Evolutionary conservation across 2,329 filamentous ascomycete species (phyloP), one percentile per base, ranked within the genome.

Genomic region (Pyricularia sp.): DNA sequence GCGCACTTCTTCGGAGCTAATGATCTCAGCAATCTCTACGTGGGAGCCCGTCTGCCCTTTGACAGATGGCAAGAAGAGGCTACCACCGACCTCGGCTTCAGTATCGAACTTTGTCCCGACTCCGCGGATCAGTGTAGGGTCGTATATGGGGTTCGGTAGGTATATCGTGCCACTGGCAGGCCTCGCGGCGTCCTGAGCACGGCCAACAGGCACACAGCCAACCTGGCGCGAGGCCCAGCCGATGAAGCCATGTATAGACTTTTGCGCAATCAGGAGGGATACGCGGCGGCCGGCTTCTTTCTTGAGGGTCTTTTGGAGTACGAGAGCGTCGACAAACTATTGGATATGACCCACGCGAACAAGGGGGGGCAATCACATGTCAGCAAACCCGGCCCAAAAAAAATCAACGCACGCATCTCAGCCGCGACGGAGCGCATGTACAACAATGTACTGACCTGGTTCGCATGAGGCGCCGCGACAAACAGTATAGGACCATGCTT

Each of bases 391-490:
- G 23, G 17, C 12, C 20, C 33, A 30, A 2, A 33, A 33, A 23
- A 66, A 50, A 50, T n/a, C 4, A 28, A 17, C 20, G 23, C n/a
- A 25, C 31, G 66, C 33, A 30, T 12, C 25, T 31, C 61, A 28
- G 10, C 55, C 64, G 42, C 14, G 33, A 36, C 14, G 42, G 17
- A n/a, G 42, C 42, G 42, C 42, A 50, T 50, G n/a, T 50, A 50
- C 1, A 17, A 50, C 42, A 2, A 20, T 30, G 14, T n/a, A 79
- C 84, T 70, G 81, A 93, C 91, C 86, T 95, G 93, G 78, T 99
- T 99, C 70, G 94, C 94, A 83, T 99, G 95, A 73, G 95, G 95
- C 68, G 94, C 95, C 64, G 94, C 95, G 73, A 99, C 95, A 76
- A 99, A 95, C 70, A 99, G 92, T 71, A 99, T 88, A 0, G 95